Percentiles rank a stretch among this genome's conserved stretches.
Evolutionary conservation across 2,329 filamentous ascomycete genomes (phyloP).

Genomic region (Colletotrichum euphorbiae): DNA sequence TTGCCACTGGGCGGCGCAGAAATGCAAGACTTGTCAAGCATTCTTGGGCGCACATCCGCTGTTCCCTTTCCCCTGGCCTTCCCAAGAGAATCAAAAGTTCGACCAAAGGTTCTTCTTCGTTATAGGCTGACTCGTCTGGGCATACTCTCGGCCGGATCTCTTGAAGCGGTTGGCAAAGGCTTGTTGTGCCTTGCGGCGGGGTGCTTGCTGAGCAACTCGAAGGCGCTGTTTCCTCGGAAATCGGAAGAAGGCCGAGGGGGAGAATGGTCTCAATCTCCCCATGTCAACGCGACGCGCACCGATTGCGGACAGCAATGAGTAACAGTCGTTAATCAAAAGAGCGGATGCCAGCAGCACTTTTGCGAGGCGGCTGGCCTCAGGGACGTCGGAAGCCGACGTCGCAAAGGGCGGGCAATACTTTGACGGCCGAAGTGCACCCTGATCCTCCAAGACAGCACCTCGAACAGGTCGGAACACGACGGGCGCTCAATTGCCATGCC

Average conservation of each 20-base stretch:
- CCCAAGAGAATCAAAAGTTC: constrained; percentile 33
- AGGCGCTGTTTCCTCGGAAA: not conserved
- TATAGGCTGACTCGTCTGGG: constrained; percentile 10
- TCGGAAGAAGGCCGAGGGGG: constrained; percentile 7
- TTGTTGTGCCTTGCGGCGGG: constrained; percentile 3
- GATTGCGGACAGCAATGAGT: constrained; percentile 19
- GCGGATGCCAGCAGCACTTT: constrained; percentile 1
- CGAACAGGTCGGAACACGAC: not conserved
- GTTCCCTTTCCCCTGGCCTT: not conserved
- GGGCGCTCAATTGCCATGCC: not conserved
- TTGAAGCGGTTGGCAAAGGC: constrained; percentile 28
- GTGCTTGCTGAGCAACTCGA: not conserved
- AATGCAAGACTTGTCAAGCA: constrained; percentile 33
- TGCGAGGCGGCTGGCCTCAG: constrained; percentile 1
- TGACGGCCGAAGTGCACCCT: not conserved
- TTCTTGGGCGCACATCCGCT: constrained; percentile 7
- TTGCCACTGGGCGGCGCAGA: constrained; percentile 17
- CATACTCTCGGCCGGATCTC: constrained; percentile 25
- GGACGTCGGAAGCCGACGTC: not conserved
- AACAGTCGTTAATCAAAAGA: constrained; percentile 8
- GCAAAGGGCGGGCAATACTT: not conserved
- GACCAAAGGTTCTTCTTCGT: constrained; percentile 17
- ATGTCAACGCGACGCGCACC: not conserved
- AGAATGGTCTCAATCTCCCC: not conserved
- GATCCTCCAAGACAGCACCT: not conserved